Conservation (phyloP, 2,329 filamentous ascomycete species). For the Cercospora sojina region DNA sequence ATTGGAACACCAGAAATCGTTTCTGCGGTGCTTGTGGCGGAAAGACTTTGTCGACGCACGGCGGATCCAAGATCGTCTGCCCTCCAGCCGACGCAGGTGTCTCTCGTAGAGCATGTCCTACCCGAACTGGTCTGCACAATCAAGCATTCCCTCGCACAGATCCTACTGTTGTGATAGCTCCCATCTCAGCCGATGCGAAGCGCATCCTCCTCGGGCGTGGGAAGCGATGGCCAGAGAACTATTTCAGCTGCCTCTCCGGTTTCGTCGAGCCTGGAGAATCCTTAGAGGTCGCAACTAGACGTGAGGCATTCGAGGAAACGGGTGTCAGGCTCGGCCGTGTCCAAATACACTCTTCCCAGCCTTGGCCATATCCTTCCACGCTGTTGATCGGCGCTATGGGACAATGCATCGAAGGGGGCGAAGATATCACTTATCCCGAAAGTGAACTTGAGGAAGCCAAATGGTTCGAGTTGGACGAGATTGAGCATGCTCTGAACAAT, state of each 20-base stretch:
- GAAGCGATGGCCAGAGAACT: slow-evolving; percentile 28
- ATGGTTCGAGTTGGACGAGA: slow-evolving; percentile 29
- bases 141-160: slow-evolving; percentile 29
- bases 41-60: slow-evolving; percentile 24
- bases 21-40: slow-evolving; percentile 27
- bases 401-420: slow-evolving; percentile 25
- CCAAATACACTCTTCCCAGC: slow-evolving; percentile 78
- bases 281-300: slow-evolving; percentile 77
- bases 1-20: slow-evolving; percentile 26
- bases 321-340: slow-evolving; percentile 75
- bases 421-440: slow-evolving; percentile 30
- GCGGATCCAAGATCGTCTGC: slow-evolving; percentile 28
- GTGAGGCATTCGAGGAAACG: slow-evolving; percentile 84
- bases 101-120: slow-evolving; percentile 22
- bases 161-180: slow-evolving; percentile 28
- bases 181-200: slow-evolving; percentile 26
- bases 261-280: slow-evolving; percentile 85
- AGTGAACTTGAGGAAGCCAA: slow-evolving; percentile 28
- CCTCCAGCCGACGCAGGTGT: slow-evolving; percentile 27
- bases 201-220: slow-evolving; percentile 26
- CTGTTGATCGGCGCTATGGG: slow-evolving; percentile 66
- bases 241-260: slow-evolving; percentile 45
- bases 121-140: slow-evolving; percentile 28
- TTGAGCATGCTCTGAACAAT: slow-evolving; percentile 26
- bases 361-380: slow-evolving; percentile 83